Percentiles rank a stretch among this genome's conserved stretches.
phyloP scores from a whole-genome alignment of 495 filamentous ascomycete species.

The Talaromyces adpressus region DNA sequence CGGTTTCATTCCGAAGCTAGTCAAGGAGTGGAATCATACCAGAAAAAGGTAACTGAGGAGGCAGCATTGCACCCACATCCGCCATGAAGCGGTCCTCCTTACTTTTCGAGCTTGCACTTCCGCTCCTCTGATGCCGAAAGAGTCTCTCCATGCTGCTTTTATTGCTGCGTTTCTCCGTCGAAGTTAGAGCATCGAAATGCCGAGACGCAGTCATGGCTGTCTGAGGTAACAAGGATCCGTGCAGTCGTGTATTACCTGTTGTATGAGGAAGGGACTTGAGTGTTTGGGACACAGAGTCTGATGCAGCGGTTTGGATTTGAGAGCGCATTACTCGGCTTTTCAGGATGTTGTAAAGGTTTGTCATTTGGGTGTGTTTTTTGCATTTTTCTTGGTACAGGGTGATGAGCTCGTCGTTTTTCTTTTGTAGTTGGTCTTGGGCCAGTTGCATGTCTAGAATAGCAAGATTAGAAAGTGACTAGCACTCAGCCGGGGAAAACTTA shows the following conservation, averaged over 20 bases:
- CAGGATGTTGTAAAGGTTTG: constrained; percentile 77
- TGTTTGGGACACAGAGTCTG: constrained; percentile 55
- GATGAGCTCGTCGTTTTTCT: constrained; percentile 70
- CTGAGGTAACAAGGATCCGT: constrained; percentile 73
- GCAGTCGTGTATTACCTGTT: not conserved
- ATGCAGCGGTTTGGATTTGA: constrained; percentile 63
- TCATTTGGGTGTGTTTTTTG: constrained; percentile 66
- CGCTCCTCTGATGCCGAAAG: constrained; percentile 7
- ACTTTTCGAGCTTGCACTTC: constrained; percentile 6
- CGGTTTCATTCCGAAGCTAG: too few relatives aligned
- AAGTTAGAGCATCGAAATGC: constrained; percentile 7
- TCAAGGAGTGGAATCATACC: constrained; percentile 13
- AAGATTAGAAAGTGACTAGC: constrained; percentile 4
- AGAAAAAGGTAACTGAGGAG: constrained; percentile 16
- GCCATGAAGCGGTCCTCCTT: not conserved
- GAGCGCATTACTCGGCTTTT: constrained; percentile 66
- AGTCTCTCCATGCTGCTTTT: not conserved
- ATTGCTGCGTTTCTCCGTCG: not conserved
- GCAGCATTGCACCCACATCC: constrained; percentile 21
- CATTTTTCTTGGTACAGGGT: constrained; percentile 66
- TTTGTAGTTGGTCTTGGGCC: constrained; percentile 58
- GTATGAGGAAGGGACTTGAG: constrained; percentile 29
- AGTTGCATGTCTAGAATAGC: constrained; percentile 50
- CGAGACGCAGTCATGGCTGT: constrained; percentile 42
- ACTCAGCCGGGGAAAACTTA: constrained; percentile 15